Conservation (phyloP, 345 rosid species). For the Microthlaspi erraticum region DNA sequence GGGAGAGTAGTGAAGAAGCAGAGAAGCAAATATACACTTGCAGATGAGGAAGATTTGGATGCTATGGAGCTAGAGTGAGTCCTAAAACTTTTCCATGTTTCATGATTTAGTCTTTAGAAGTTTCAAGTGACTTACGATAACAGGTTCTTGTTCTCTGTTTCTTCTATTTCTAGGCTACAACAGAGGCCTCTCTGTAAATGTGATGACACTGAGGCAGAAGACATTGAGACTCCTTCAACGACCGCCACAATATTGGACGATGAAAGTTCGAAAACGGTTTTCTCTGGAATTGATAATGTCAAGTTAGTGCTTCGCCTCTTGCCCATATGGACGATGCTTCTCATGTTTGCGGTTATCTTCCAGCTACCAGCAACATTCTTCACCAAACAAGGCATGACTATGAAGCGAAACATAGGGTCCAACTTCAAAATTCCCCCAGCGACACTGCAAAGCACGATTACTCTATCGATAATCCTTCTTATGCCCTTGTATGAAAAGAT, state of each 20-base stretch:
- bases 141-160: not conserved
- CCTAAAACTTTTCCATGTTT: not conserved
- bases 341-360: slow-evolving; percentile 89
- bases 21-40: slow-evolving; percentile 47
- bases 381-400: slow-evolving; percentile 88
- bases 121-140: not conserved
- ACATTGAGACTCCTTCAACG: slow-evolving; percentile 17
- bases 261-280: slow-evolving; percentile 35
- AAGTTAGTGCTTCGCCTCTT: slow-evolving; percentile 65
- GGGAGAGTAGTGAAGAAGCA: slow-evolving; percentile 42
- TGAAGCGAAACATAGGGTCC: slow-evolving; percentile 70
- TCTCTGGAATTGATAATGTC: slow-evolving; percentile 47
- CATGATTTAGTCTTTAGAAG: not conserved
- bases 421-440: slow-evolving; percentile 90
- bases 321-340: slow-evolving; percentile 93
- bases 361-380: slow-evolving; percentile 90
- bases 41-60: slow-evolving; percentile 51
- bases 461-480: slow-evolving; percentile 79
- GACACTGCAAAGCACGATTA: slow-evolving; percentile 81
- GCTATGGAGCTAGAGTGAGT: slow-evolving; percentile 81
- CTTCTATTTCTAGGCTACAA: slow-evolving; percentile 62
- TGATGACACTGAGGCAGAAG: slow-evolving; percentile 27
- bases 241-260: slow-evolving; percentile 31
- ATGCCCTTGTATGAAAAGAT: slow-evolving; percentile 82
- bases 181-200: slow-evolving; percentile 72